Percentiles rank a stretch among this genome's conserved stretches.
phyloP scores from a whole-genome alignment of 2,329 filamentous ascomycete genomes.

The Stemphylium lycopersici region DNA sequence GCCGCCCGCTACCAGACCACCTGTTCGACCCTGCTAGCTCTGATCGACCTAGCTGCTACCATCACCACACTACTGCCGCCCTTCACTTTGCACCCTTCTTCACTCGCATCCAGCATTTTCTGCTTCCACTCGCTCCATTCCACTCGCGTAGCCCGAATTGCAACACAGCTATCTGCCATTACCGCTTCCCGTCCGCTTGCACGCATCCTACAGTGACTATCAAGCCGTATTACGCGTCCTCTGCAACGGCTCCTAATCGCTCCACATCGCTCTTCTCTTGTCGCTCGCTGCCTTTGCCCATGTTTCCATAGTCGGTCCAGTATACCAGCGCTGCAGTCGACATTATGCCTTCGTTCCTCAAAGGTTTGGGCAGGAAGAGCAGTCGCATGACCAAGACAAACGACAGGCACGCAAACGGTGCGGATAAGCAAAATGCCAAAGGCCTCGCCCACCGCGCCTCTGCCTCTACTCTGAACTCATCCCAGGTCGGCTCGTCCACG shows the following conservation, averaged over 20 bases:
- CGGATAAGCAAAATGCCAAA: slow-evolving; percentile 27
- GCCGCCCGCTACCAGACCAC: slow-evolving; percentile 1
- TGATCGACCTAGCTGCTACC: slow-evolving; percentile 13
- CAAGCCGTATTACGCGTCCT: slow-evolving; percentile 37
- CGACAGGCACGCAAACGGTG: slow-evolving; percentile 21
- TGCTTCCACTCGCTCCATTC: slow-evolving; percentile 31
- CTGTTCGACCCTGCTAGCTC: slow-evolving; percentile 18
- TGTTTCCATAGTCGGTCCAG: slow-evolving; percentile 19
- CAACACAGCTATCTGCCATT: slow-evolving; percentile 25
- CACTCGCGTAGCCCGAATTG: slow-evolving; percentile 20
- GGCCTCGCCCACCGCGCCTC: slow-evolving; percentile 62
- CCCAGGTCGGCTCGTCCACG: slow-evolving; percentile 68
- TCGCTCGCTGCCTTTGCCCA: slow-evolving; percentile 23
- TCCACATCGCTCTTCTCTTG: slow-evolving; percentile 14
- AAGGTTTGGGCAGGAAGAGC: slow-evolving; percentile 77
- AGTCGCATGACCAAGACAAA: slow-evolving; percentile 64
- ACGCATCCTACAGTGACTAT: slow-evolving; percentile 19
- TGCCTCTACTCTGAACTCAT: slow-evolving; percentile 66
- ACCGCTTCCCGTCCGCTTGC: slow-evolving; percentile 21
- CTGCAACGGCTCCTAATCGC: slow-evolving; percentile 14
- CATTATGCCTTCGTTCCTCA: slow-evolving; percentile 68
- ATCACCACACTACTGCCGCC: not conserved
- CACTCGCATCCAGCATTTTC: slow-evolving; percentile 18
- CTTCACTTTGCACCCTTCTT: slow-evolving; percentile 7
- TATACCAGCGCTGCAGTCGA: slow-evolving; percentile 16